Evolutionary conservation across 2,329 filamentous ascomycete species (phyloP), one percentile per base, ranked within the genome.

Genomic region (Lasiodiplodia sp.): DNA sequence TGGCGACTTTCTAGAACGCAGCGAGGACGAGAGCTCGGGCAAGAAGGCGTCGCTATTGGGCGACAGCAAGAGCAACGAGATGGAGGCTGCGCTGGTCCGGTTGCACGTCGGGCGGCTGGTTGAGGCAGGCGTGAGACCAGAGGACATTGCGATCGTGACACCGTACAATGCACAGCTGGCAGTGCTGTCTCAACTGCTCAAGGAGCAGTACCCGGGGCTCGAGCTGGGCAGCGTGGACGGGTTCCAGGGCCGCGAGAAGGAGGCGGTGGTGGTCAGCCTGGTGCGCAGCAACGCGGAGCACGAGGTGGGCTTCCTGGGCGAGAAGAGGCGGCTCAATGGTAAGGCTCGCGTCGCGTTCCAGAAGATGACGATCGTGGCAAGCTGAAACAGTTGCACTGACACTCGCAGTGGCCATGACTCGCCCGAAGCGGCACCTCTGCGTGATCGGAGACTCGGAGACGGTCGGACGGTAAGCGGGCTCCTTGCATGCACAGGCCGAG

Each of bases 181-280:
- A 4, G 81, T 96, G 12, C 84, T 98, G 64, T 90, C 93, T 14
- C 83, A 85, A 47, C 85, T 91, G 72, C 86, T 99, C 62, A 96
- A 95, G 77, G 92, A 96, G 70, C 83, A 85, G 49, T 97, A 91
- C 74, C 91, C 92, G 0, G 93, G 91, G 14, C 89, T 99, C 63
- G 96, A 99, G 79, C 85, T 99, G n/a, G 96, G 96, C 40, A 97
- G 93, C 74, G 93, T 99, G 2, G 96, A 99, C 79, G 96, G 95
- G 2, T 99, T 99, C 78, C 96, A 99, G 79, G 96, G 96, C 40
- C 89, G 96, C 21, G 96, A 99, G 80, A 99, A 99, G 80, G 96
- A 99, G 79, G 96, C 93, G 2, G 91, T 99, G 18, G 87, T 99
- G 49, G 90, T 99, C 64, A 97, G 91, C 79, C 86, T 98, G n/a